Evolutionary conservation across 768 basidiomycete species (phyloP), one percentile per base, ranked within the genome.

Genomic region (Suillus ampliporus): DNA sequence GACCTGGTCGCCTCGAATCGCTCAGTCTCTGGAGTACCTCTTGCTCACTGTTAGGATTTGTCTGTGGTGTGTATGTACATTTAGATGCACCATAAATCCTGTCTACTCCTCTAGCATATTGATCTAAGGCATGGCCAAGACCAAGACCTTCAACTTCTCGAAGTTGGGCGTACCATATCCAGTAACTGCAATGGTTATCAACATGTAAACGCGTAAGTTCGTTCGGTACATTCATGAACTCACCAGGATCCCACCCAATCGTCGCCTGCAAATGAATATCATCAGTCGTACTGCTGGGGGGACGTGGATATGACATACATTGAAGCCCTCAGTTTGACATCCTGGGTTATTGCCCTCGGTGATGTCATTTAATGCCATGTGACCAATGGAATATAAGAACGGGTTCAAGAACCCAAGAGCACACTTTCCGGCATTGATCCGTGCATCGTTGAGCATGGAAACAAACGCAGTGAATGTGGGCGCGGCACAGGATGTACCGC

Each of bases 381-480:
- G 64, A 0, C 77, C 78, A n/a, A 43, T 60, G 15, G 67, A 59
- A 69, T 90, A 90, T 1, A 90, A 60, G 57, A 87, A 77, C 3
- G 87, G 89, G 71, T 90, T 90, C 63, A 91, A 76, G 76, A 89
- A 89, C 0, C 89, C 89, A n/a, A 90, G 74, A 26, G 87, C 60
- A 10, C 74, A 67, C 53, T 77, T 73, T 0, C 78, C 76, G 0
- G 75, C 76, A 3, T 74, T 72, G 34, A 89, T 69, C 11, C 86
- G 82, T 3, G 82, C 86, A 61, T 90, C 88, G 57, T 90, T 90
- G 56, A 91, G 74, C 64, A 91, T 80, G 2, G 89, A 81, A 21
- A 90, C 77, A 57, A 91, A 76, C 28, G 82, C 85, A 13, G 89
- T 81, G 62, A 92, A 88, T 0, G 88, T 80, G 0, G 90, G 90